Base-by-base conservation (phyloP, 208 protist species). In the Crithidia thermophila region DNA sequence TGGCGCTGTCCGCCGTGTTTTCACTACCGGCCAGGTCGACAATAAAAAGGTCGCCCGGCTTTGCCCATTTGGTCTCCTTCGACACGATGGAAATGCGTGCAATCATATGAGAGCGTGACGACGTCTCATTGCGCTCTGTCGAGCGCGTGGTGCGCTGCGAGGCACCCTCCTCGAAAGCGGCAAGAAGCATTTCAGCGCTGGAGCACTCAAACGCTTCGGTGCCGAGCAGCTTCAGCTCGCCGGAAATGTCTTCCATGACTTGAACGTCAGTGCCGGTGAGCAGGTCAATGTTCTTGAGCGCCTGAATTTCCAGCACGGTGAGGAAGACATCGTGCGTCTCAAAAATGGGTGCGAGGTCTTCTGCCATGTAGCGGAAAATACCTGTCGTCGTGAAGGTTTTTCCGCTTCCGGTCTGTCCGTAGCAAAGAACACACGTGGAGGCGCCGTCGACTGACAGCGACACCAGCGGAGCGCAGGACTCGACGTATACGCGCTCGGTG, bases 401-500 rank as follows among this genome's bases (percentile, higher is more conserved):
- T 11, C 93, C 93, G 69, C 90, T 96, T 14, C 91, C 91, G 11
- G 93, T 97, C 71, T 97, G 93, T 0, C 93, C 93, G 67, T 97
- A 97, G 77, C 86, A 96, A 13, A 96, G 66, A 63, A 96, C 77
- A 68, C 88, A 94, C 3, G 91, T 93, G 3, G 85, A 91, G 13
- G 84, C 91, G 9, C 91, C 91, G 42, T 87, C 77, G 40, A 91
- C 83, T 10, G 88, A 86, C 14, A 96, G 79, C n/a, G 81, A 70
- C 1, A 94, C 88, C 0, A 96, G 74, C 37, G 91, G 88, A 18
- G 77, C 72, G 53, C 91, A 96, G 9, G 91, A 93, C 57, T 91
- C 78, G 13, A 78, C 77, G 56, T 96, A 96, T 23, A 93, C 82
- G 5, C 56, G 67, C 63, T 84, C 72, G 20, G 88, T 96, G 31